Base-by-base conservation (phyloP, 2,329 filamentous ascomycete genomes). In the Diaporthe capsici region DNA sequence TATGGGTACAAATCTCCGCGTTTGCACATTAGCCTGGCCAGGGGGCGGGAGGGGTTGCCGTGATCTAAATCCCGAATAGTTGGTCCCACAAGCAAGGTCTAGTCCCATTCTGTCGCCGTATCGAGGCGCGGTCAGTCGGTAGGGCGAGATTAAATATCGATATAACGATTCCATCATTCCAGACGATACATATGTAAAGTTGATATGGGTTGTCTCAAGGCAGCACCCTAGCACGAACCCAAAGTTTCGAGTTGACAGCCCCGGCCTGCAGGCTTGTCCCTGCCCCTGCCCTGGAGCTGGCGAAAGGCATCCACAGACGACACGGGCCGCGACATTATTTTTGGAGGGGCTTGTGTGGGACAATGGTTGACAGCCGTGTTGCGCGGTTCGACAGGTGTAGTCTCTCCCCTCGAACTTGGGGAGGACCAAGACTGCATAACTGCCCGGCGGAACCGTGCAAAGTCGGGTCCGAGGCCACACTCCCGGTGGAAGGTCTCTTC, bases 1-100 rank as follows among this genome's bases (percentile, higher is more conserved):
- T 49, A 44, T 31, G 70, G 65, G 55, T 70, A n/a, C 51, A 58
- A 71, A 71, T 65, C 73, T 60, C 51, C 55, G 53, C 44, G 67
- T 61, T 61, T 75, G 71, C 53, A 55, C 44, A 49, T 49, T 44
- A 39, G 61, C 15, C 60, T 47, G 51, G 44, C 49, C 37, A 61
- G 57, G 57, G 70, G 70, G 28, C 20, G 57, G 57, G 70, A 58
- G 55, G 42, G 58, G 70, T 44, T 75, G 73, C 75, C 73, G 75
- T 55, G 72, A 63, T 55, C 72, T 72, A 72, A 75, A 73, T 75
- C 73, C 75, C 75, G 75, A 76, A 53, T 63, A 60, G 61, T 71
- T 60, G 75, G 75, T 76, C 65, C 70, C 73, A 74, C 73, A 71
- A 71, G 42, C 61, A 44, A 28, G 60, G 37, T 22, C 70, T 75